Evolutionary conservation across 441 rosid species (phyloP), one percentile per base, ranked within the genome.

Genomic region (Eruca vesicaria): DNA sequence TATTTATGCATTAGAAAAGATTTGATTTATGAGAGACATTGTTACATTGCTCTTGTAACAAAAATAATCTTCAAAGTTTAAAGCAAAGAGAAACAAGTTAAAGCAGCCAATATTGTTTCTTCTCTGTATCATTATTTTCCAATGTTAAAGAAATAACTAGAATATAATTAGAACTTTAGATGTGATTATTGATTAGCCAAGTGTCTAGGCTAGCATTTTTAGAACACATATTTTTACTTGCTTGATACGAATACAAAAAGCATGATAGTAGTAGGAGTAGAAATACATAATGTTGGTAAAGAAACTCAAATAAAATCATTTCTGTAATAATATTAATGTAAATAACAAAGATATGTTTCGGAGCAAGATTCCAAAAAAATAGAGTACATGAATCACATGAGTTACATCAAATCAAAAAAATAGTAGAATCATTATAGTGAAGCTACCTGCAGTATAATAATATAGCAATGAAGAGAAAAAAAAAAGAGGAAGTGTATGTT

Each of bases 1-100:
- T 38, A 62, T 75, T 35, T 53, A 69, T 75, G 74, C 74, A 28
- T 36, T 61, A 68, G 79, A 55, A n/a, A 61, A 68, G 63, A n/a
- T 60, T 35, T 48, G 32, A 72, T n/a, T n/a, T 10, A 48, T 33
- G 62, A 68, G 63, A 50, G 59, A 21, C 18, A 9, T 32, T 50
- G 29, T 68, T 28, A 28, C 31, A 28, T 28, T 3, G 31, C 6
- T 41, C 48, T 68, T 68, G 73, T 61, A 52, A 68, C 48, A 69
- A 53, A 69, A 52, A 53, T 35, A 41, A 68, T 28, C 63, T 28
- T 67, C 23, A 23, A 7, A 33, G 21, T 16, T 74, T 36, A n/a
- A 36, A 75, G 68, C 74, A 61, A 15, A 75, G 50, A 69, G 26
- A 15, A 68, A 68, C 14, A 62, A 76, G 52, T 69, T 56, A 6